A percentile compares a stretch with the other conserved stretches of the same genome.
Conservation (phyloP, 2,329 filamentous ascomycete species). For the Onygenales sp. region DNA sequence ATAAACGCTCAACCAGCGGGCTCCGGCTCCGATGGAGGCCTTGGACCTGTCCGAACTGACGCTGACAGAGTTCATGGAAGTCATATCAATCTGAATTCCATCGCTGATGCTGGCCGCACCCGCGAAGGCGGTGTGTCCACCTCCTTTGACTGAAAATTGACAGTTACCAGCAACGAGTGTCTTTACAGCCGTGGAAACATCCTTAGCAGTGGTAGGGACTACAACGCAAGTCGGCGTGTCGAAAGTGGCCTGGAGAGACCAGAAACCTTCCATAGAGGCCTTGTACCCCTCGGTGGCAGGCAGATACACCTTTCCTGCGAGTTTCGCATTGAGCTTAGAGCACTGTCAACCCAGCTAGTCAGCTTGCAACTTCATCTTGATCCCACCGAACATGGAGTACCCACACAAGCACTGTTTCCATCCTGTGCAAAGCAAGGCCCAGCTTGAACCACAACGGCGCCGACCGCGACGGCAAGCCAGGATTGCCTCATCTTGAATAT, state of each 20-base stretch:
- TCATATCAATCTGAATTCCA: not conserved
- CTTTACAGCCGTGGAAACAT: not conserved
- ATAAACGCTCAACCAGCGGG: slow-evolving; percentile 25
- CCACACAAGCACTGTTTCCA: not conserved
- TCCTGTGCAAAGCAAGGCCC: not conserved
- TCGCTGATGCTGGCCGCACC: not conserved
- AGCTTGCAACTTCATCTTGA: not conserved
- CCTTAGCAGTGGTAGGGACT: not conserved
- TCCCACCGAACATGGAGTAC: not conserved
- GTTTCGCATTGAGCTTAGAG: not conserved
- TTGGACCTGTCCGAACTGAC: slow-evolving; percentile 18
- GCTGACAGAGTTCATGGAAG: slow-evolving; percentile 16
- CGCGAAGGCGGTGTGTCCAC: not conserved
- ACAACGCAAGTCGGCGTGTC: not conserved
- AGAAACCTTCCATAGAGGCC: not conserved
- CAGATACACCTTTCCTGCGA: not conserved
- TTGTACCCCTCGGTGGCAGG: not conserved
- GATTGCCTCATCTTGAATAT: not conserved
- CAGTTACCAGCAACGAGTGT: not conserved
- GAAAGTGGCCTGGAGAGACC: not conserved
- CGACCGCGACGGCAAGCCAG: not conserved
- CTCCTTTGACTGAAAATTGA: not conserved
- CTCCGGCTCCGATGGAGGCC: slow-evolving; percentile 23
- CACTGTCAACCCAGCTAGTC: not conserved
- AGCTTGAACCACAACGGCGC: not conserved